Base-by-base conservation (phyloP, 1,284 basidiomycete genomes). In the Austroboletus niveus region DNA sequence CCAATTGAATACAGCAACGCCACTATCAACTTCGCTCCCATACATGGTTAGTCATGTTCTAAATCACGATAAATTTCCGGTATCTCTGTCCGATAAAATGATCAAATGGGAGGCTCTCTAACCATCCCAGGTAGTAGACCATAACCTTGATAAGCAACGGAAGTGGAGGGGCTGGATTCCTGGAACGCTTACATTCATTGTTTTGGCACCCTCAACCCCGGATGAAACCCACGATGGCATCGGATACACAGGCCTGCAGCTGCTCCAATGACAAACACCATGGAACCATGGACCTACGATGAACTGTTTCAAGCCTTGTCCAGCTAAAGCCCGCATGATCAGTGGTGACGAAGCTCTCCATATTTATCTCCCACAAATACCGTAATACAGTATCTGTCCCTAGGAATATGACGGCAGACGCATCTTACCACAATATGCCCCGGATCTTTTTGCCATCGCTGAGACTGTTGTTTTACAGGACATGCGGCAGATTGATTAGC, bases 221-320 rank as follows among this genome's bases (percentile, higher is more conserved):
- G 24, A 27, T 29, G 45, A 29, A 35, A 12, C 45, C 50, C 39
- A 47, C 32, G 24, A 35, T 36, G 20, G 38, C 36, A 38, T 35
- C 57, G 48, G 47, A 31, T 45, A 29, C 40, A 20, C 8, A 29
- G 11, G 35, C 34, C 12, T 22, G 40, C 22, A 27, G 36, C 42
- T 14, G 32, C 14, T 34, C 47, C 42, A 39, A 43, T 30, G 22
- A n/a, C 24, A 22, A 4, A 5, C 22, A 24, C 2, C 45, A 43
- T 41, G 22, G 42, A 42, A 10, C 5, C 20, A 42, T 22, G n/a
- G 15, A 45, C 9, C 15, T 22, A 48, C 36, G 42, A 36, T 42
- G 48, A 22, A 34, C n/a, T 32, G 56, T 62, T 59, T 55, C 48
- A 45, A 24, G 32, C 29, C 35, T 27, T 40, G 42, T n/a, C 29